Evolutionary conservation across 169 alveolate species (phyloP).

Genomic region (Cryptosporidium parvum): DNA sequence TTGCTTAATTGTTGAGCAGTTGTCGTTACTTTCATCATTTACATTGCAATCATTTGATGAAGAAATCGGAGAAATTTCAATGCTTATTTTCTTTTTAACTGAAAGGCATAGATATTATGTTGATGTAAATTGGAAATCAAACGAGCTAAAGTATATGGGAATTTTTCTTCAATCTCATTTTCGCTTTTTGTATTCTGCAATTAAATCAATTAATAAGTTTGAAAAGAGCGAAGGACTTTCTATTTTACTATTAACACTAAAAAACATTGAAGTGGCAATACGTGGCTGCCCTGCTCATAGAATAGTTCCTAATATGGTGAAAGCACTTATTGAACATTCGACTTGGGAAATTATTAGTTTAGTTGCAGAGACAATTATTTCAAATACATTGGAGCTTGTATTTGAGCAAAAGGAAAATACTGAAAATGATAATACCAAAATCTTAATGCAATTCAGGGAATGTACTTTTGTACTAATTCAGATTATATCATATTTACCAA

Average conservation of each 20-base stretch:
- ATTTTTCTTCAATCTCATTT: conserved; percentile 75
- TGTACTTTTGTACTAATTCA: conserved; percentile 30
- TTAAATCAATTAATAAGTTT: conserved; percentile 36
- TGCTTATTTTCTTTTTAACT: conserved; percentile 77
- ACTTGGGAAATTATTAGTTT: conserved; percentile 53
- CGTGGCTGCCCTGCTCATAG: conserved; percentile 68
- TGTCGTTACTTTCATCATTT: conserved; percentile 61
- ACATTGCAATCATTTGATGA: conserved; percentile 78
- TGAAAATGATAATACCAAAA: neutral
- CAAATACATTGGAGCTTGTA: conserved; percentile 47
- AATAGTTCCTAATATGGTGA: conserved; percentile 51
- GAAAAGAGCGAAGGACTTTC: conserved; percentile 51
- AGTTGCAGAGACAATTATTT: conserved; percentile 8
- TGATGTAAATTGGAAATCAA: conserved; percentile 80
- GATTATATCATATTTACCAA: conserved; percentile 53
- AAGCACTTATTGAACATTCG: conserved; percentile 30
- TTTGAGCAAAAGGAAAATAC: conserved; percentile 19
- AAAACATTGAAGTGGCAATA: conserved; percentile 66
- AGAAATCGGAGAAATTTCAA: conserved; percentile 79
- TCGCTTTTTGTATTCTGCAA: conserved; percentile 43
- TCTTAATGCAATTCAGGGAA: conserved; percentile 26
- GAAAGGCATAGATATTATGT: conserved; percentile 81
- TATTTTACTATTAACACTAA: conserved; percentile 35
- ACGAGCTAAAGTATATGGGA: conserved; percentile 77
- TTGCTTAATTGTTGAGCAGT: conserved; percentile 44